Base-by-base conservation (phyloP, 805 yeast species). In the Kuraishia floccosa region DNA sequence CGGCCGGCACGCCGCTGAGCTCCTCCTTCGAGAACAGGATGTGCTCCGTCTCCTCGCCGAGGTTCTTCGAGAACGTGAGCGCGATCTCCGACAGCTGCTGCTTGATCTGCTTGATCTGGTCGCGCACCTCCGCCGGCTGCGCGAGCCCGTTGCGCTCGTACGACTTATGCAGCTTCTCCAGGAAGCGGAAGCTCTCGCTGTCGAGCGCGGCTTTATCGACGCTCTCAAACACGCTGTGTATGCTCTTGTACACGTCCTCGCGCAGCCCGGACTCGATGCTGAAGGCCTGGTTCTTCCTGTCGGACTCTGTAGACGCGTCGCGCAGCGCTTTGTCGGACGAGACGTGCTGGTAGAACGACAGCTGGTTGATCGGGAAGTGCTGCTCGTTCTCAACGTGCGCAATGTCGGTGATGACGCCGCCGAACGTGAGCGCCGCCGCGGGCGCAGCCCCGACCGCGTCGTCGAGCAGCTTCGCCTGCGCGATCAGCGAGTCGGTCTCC, bases 321-420 rank as follows among this genome's bases (percentile, higher is more conserved):
- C 95, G 66, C 20, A 80, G 47, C n/a, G 55, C 72, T 44, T 75
- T 70, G 39, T 67, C 63, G 14, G 72, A 44, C 3, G 87, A 76
- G 8, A 84, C 87, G 41, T 78, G 76, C 50, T 76, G 84, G 44
- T 73, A 76, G 47, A 84, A 83, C 13, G 76, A 59, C 41, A 81
- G 51, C 40, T 66, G 76, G 41, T 65, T 67, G 17, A 58, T 57
- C 5, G 63, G 31, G 4, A 64, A 63, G 7, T 60, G 52, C 26
- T 63, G 58, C 17, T 52, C 54, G 45, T 80, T 75, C 38, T 72
- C 74, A 32, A 63, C 51, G 23, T 60, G 50, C 16, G 75, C 69
- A 35, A 56, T 61, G 11, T 79, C 76, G 31, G 56, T 50, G 34
- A 82, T 62, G 9, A 74, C 69, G 32, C 58, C 63, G 2, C 72